Conservation (phyloP, 768 basidiomycete species). For the Cyathus striatus region DNA sequence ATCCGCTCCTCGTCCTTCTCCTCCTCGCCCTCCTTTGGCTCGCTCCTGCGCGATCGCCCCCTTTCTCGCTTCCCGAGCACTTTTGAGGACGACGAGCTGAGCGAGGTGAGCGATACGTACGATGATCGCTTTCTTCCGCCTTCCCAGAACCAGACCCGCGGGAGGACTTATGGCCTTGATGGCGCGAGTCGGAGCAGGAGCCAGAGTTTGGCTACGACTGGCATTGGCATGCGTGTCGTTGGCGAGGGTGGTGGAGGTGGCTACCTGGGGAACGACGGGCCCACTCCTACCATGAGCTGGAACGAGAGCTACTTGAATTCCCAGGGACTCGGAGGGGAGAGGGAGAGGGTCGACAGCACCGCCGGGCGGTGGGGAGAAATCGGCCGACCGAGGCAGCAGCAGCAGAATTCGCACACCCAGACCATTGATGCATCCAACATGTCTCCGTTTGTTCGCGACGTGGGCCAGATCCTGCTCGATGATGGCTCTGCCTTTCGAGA, state of each 20-base stretch:
- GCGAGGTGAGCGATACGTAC: constrained; percentile 55
- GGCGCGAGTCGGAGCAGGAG: constrained; percentile 70
- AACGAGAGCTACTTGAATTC: constrained; percentile 56
- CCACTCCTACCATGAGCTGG: constrained; percentile 55
- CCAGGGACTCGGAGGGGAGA: constrained; percentile 21
- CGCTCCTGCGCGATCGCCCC: constrained; percentile 59
- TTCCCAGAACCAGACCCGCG: constrained; percentile 31
- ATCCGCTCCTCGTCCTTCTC: constrained; percentile 70
- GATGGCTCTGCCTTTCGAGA: constrained; percentile 70
- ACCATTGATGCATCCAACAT: constrained; percentile 66
- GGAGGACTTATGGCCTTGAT: constrained; percentile 59
- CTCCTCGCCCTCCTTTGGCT: constrained; percentile 50
- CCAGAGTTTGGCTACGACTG: constrained; percentile 65
- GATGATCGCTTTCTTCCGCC: constrained; percentile 50
- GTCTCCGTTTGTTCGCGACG: constrained; percentile 82
- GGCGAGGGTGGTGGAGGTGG: constrained; percentile 52
- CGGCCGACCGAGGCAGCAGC: constrained; percentile 49
- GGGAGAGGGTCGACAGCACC: constrained; percentile 61
- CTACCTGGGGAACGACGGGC: constrained; percentile 27
- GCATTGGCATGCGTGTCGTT: too few species aligned
- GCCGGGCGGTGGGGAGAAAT: constrained; percentile 57
- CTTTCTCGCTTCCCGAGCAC: constrained; percentile 83
- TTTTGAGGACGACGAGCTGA: constrained; percentile 78
- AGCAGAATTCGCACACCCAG: constrained; percentile 38
- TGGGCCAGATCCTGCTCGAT: constrained; percentile 71